A percentile compares a stretch with the other conserved stretches of the same genome.
Evolutionary conservation across 2,329 filamentous ascomycete species (phyloP).

Genomic region (Colletotrichum aenigma): DNA sequence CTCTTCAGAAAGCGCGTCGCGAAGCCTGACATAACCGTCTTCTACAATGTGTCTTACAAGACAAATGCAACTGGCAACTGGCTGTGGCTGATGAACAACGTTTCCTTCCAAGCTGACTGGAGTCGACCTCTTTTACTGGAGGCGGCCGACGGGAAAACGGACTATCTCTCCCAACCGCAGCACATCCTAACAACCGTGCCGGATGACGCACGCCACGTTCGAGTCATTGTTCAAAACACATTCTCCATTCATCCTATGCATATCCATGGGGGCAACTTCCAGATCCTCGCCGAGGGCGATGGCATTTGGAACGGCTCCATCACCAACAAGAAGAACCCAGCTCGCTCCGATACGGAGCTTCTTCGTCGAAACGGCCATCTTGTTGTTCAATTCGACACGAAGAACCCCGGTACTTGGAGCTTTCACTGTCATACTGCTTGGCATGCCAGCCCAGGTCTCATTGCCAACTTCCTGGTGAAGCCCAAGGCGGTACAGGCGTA

Average conservation of each 20-base stretch:
- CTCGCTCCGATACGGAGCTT: conserved; percentile 5
- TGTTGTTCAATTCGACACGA: conserved; percentile 48
- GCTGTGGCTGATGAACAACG: conserved; percentile 6
- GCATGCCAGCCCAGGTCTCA: conserved; percentile 34
- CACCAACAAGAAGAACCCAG: conserved; percentile 2
- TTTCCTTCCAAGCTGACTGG: conserved; percentile 16
- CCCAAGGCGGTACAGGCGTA: background rate
- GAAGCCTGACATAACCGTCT: background rate
- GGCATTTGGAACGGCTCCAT: conserved; percentile 24
- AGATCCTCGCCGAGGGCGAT: conserved; percentile 45
- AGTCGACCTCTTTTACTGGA: conserved; percentile 3
- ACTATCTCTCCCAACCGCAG: conserved; percentile 4
- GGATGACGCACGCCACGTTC: conserved; percentile 37
- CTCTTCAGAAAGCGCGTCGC: conserved; percentile 5
- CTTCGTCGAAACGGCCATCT: conserved; percentile 32
- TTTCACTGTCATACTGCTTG: conserved; percentile 57
- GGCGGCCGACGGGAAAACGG: background rate
- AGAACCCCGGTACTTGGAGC: conserved; percentile 50
- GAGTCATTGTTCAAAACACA: conserved; percentile 63
- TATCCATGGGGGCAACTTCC: conserved; percentile 66
- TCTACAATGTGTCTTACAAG: background rate
- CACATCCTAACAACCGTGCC: conserved; percentile 8
- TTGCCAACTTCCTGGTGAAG: conserved; percentile 9
- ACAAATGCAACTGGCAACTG: conserved; percentile 4
- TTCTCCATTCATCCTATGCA: conserved; percentile 68